phyloP scores from a whole-genome alignment of 164 flowering plant genomes.

The Cinnamomum micranthum region DNA sequence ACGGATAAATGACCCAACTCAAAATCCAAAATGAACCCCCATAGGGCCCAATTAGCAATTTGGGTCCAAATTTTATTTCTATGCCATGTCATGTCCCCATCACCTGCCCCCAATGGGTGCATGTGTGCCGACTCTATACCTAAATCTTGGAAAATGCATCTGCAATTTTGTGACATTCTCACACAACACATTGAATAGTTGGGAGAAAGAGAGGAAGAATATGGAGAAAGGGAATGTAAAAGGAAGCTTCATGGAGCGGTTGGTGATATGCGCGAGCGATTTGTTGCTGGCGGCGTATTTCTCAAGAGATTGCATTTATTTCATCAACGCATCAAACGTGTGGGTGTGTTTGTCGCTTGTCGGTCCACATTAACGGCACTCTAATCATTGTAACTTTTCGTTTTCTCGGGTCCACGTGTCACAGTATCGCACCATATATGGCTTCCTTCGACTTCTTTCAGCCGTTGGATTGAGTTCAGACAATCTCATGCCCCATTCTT shows the following conservation, averaged over 20 bases:
- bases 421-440: background rate
- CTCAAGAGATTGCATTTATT: background rate
- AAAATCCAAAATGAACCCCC: too few relatives aligned
- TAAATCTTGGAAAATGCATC: background rate
- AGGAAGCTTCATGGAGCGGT: background rate
- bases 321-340: background rate
- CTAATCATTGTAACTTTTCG: slow-evolving; percentile 1
- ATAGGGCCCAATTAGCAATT: too few relatives aligned
- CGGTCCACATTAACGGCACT: slow-evolving; percentile 4
- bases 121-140: too few relatives aligned
- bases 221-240: background rate
- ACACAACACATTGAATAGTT: too few relatives aligned
- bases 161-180: background rate
- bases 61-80: too few relatives aligned
- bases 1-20: too few relatives aligned
- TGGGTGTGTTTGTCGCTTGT: background rate
- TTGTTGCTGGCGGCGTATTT: slow-evolving; percentile 1
- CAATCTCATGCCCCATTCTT: background rate
- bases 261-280: background rate
- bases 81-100: too few relatives aligned
- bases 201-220: too few relatives aligned
- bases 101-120: too few relatives aligned
- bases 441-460: background rate
- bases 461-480: slow-evolving; percentile 1
- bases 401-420: background rate